Base-by-base conservation (phyloP, 2,329 filamentous ascomycete species). In the Trichoderma semiorbis region DNA sequence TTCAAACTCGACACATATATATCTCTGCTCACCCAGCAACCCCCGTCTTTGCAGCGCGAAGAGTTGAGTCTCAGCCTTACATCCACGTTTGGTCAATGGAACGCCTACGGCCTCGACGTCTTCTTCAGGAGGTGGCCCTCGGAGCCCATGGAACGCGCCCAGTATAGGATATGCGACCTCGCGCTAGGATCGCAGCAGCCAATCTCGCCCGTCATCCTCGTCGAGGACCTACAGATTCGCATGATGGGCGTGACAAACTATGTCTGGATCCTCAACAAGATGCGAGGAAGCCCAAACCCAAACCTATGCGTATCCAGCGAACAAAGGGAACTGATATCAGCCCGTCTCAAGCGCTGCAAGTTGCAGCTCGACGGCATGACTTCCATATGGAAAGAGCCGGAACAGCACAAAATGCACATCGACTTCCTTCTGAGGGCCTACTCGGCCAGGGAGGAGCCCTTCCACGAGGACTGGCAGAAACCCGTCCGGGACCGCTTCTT, bases 1-100 rank as follows among this genome's bases (percentile, higher is more conserved):
- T 81, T 81, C 70, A 83, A 83, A 67, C 75, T 84, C 30, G 83
- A 85, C 71, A 65, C 76, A 0, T 83, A 81, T 34, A 62, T 84
- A 8, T 81, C 80, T 34, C 74, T 79, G 8, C 75, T 77, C 36
- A 79, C 67, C 70, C 75, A 75, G 68, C 78, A 83, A 60, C 76
- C 82, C 1, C 76, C 79, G 0, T 66, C 78, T 0, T 70, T 84
- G 0, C 76, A 78, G 6, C 71, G 78, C 1, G 81, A 83, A 71
- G 83, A 85, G 68, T 73, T 85, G 0, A 78, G 82, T 16, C 74
- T 82, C 6, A 74, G 78, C 0, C 69, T 84, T 12, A 77, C 79
- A 3, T 77, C 75, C 0, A 81, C 83, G 0, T 81, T 78, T 39
- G 76, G 78, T 1, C 72, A 80, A 5, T 84, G 79, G 78, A 83